Evolutionary conservation across 495 filamentous ascomycete species (phyloP).

Genomic region (Jackrogersella multiformis): DNA sequence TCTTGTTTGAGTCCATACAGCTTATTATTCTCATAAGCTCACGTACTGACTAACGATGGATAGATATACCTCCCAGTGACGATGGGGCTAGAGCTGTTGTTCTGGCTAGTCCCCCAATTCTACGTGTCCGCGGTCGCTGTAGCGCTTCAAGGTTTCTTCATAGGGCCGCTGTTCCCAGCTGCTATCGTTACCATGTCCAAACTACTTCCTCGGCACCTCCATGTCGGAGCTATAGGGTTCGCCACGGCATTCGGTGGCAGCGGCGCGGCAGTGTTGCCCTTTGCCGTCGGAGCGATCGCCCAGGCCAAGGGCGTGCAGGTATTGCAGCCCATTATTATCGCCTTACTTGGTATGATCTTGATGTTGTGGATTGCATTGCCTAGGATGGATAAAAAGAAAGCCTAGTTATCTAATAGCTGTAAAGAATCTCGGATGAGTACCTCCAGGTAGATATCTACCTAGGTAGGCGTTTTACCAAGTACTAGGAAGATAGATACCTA

Average conservation of each 20-base stretch:
- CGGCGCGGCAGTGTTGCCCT: constrained; percentile 83
- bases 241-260: constrained; percentile 81
- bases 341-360: constrained; percentile 67
- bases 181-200: constrained; percentile 83
- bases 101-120: constrained; percentile 84
- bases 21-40: constrained; percentile 32
- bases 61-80: constrained; percentile 66
- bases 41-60: constrained; percentile 53
- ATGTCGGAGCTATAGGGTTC: constrained; percentile 85
- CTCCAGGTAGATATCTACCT: too few relatives aligned
- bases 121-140: constrained; percentile 78
- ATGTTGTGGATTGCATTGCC: constrained; percentile 61
- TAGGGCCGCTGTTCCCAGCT: constrained; percentile 84
- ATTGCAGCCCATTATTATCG: constrained; percentile 79
- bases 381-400: constrained; percentile 39
- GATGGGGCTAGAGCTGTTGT: constrained; percentile 76
- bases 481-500: too few relatives aligned
- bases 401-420: constrained; percentile 12
- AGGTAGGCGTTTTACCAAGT: too few relatives aligned
- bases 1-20: background rate
- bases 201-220: constrained; percentile 77
- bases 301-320: constrained; percentile 81
- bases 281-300: constrained; percentile 84
- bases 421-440: too few relatives aligned
- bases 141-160: constrained; percentile 76